Base-by-base conservation (phyloP, 2,329 filamentous ascomycete species). In the Talaromyces piceae region DNA sequence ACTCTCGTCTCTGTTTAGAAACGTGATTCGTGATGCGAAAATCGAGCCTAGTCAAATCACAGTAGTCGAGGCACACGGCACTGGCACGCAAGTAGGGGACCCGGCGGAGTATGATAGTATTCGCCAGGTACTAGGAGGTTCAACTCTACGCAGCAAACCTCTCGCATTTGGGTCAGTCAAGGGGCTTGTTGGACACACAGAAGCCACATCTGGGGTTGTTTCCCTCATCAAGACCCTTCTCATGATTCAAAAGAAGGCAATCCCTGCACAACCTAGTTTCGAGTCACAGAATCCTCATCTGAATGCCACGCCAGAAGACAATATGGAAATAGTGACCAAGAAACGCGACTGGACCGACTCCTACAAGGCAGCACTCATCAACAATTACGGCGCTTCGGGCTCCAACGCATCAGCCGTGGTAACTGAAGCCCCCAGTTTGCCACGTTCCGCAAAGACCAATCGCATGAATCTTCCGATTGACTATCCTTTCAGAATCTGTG, bases 61-160 rank as follows among this genome's bases (percentile, higher is more conserved):
- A 1, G 73, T 64, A 52, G 70, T 73, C 22, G 64, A 74, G 39
- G 64, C 64, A 4, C 72, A 74, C 51, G 70, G 70, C 20, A 74
- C 73, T 4, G 63, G 63, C 2, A 63, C 60, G 4, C 50, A 53
- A 33, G 59, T 57, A n/a, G 63, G 63, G 27, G 63, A 66, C 49
- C 62, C 60, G 18, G 31, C 52, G 37, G 30, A 63, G 39, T 58
- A 52, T 22, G 51, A 59, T 22, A 59, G 58, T 27, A 56, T 64
- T 22, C 53, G 55, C n/a, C 33, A 52, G 6, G 53, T 56, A 3
- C 56, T 62, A 25, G 61, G 51, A 11, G 53, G 54, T 3, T 28
- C 43, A 11, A 27, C 11, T 2, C 45, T 51, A 27, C 54, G 56
- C 3, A 52, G 25, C 12, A 52, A 22, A 52, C 26, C 39, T 27